Percentiles rank a stretch among this genome's conserved stretches.
Conservation (phyloP, 106 monocot genomes). For the Amphibolis antarctica region DNA sequence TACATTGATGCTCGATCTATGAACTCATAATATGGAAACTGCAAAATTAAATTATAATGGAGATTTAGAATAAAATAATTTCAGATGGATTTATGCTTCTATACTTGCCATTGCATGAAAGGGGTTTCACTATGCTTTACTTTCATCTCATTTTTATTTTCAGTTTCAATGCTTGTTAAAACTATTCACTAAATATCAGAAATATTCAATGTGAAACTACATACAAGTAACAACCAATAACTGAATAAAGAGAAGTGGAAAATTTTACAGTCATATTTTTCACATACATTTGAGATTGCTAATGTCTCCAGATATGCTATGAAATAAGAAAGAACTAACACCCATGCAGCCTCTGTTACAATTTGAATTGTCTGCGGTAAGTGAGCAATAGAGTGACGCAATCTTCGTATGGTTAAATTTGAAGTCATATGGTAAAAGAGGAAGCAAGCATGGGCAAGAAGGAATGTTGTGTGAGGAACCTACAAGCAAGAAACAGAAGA, state of each 20-base stretch:
- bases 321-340: conserved; percentile 81
- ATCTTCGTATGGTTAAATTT: conserved; percentile 70
- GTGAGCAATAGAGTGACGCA: conserved; percentile 50
- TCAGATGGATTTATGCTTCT: too few species aligned
- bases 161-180: too few species aligned
- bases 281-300: conserved; percentile 90
- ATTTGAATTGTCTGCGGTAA: conserved; percentile 47
- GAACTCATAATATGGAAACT: conserved; percentile 98
- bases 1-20: conserved; percentile 82
- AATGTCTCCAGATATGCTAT: conserved; percentile 91
- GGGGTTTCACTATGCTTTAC: too few species aligned
- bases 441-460: conserved; percentile 82
- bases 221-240: not conserved
- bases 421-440: conserved; percentile 82
- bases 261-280: not conserved
- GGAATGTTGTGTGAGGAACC: conserved; percentile 97
- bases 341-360: conserved; percentile 58
- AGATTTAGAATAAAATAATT: too few species aligned
- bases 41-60: conserved; percentile 12
- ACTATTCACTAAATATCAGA: too few species aligned
- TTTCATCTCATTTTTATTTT: too few species aligned
- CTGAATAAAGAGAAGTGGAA: not conserved
- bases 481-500: conserved; percentile 17
- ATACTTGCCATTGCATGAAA: too few species aligned
- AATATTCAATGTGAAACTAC: not conserved